Evolutionary conservation across 768 basidiomycete species (phyloP), one percentile per base, ranked within the genome.

Genomic region (Xerocomus brunneocitrinus): DNA sequence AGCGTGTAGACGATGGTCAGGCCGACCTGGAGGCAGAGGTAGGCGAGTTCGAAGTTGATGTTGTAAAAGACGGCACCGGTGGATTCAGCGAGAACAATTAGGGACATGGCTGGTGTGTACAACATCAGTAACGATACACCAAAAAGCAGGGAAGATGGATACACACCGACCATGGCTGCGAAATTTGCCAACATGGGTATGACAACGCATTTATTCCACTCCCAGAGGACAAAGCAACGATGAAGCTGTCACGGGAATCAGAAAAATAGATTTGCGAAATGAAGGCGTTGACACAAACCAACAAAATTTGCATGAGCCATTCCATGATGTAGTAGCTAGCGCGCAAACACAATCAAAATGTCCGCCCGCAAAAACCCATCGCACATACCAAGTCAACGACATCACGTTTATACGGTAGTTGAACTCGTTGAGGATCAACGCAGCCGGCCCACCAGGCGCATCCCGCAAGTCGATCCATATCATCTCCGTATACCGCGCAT

Each of bases 1-100:
- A 67, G 10, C 0, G 73, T 70, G 36, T 69, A 61, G 22, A 69
- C 10, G 32, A 74, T 36, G 28, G 67, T 73, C n/a, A 68, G 50
- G n/a, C 61, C 63, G 3, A 72, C 48, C n/a, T 69, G 54, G 24
- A 72, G 52, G 31, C 50, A 62, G 40, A 66, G 66, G 50, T 71
- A 73, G 2, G 61, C 59, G 16, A 69, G 36, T 35, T 66, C 52
- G 25, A 55, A 42, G 46, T 53, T 47, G 47, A 65, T 42, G 42
- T 60, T 50, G 43, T 56, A 65, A 53, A 66, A 62, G 30, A 56
- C 19, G 13, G 46, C 25, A 14, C 52, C 52, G 3, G 30, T 53
- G 4, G 60, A 31, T 50, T 50, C 49, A 2, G 46, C 49, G 4
- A 65, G 53, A 46, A 65, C 42, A 8, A 50, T 24, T 8, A 62